Conservation (phyloP, 441 rosid genomes). For the Adansonia rubrostipa region DNA sequence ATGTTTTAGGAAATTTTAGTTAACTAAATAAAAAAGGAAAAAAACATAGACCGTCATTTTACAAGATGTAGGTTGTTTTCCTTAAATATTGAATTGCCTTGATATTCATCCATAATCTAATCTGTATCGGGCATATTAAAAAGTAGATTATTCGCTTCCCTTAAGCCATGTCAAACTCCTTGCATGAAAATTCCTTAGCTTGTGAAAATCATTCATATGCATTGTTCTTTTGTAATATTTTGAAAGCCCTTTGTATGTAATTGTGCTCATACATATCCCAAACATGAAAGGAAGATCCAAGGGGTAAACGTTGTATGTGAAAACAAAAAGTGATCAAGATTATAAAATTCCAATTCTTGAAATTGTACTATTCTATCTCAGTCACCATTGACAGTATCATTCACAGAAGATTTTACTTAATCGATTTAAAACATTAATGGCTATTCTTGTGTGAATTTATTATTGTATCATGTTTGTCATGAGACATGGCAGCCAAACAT, state of each 20-base stretch:
- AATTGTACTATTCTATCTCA: neutral
- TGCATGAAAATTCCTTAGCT: neutral
- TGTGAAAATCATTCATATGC: neutral
- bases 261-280: neutral
- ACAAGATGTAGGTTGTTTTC: neutral
- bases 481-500: neutral
- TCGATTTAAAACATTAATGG: neutral
- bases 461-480: neutral
- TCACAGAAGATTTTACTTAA: conserved; percentile 35
- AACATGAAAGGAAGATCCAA: neutral
- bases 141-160: neutral
- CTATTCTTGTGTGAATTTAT: neutral
- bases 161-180: neutral
- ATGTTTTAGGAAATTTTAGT: neutral
- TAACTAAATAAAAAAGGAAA: neutral
- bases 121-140: neutral
- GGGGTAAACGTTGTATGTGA: neutral
- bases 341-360: neutral
- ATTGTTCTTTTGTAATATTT: neutral
- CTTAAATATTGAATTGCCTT: neutral
- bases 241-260: neutral
- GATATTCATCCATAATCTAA: neutral
- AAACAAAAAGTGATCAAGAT: neutral
- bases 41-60: neutral
- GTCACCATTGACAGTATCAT: neutral